These are phyloP conservation scores for Starmerella floricola DNA, from an alignment of 805 yeast genomes.

Conservation along the genomic window DNA sequence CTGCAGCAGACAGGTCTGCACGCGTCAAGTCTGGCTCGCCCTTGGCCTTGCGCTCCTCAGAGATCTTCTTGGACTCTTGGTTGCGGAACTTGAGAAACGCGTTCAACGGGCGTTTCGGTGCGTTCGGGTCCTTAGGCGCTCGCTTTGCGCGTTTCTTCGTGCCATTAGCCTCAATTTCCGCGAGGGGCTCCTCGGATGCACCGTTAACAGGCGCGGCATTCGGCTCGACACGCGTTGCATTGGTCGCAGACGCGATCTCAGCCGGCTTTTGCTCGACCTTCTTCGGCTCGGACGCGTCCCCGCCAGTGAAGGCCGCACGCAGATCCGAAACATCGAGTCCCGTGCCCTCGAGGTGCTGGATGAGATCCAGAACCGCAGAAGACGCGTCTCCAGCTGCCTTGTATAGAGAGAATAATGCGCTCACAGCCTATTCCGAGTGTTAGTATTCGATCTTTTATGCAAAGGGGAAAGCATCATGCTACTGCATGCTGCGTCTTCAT, in stretches of 20 bases:
- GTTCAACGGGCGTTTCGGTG: slow-evolving; percentile 90
- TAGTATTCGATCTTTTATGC: slow-evolving; percentile 4
- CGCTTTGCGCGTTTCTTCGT: slow-evolving; percentile 33
- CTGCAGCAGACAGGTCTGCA: slow-evolving; percentile 65
- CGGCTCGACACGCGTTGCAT: background rate
- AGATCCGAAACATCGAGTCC: slow-evolving; percentile 36
- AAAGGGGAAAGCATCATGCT: no score
- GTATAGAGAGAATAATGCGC: slow-evolving; percentile 69
- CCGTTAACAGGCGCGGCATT: slow-evolving; percentile 15
- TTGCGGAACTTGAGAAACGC: slow-evolving; percentile 71
- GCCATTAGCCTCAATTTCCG: no score
- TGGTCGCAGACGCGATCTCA: no score
- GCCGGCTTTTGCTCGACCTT: no score
- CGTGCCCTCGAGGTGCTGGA: slow-evolving; percentile 40
- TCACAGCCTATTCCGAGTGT: slow-evolving; percentile 45
- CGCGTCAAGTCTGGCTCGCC: slow-evolving; percentile 56
- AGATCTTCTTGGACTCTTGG: slow-evolving; percentile 56
- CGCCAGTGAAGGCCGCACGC: slow-evolving; percentile 23
- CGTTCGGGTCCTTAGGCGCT: slow-evolving; percentile 69
- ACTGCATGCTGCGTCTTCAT: background rate
- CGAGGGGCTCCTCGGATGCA: slow-evolving; percentile 1
- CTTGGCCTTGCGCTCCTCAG: slow-evolving; percentile 49
- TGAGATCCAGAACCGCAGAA: slow-evolving; percentile 63
- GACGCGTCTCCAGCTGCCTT: slow-evolving; percentile 83
- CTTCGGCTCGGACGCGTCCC: background rate